These are phyloP conservation scores for Trichoderma atroviride DNA, from an alignment of 2,329 filamentous ascomycete species.

Conservation along the genomic window DNA sequence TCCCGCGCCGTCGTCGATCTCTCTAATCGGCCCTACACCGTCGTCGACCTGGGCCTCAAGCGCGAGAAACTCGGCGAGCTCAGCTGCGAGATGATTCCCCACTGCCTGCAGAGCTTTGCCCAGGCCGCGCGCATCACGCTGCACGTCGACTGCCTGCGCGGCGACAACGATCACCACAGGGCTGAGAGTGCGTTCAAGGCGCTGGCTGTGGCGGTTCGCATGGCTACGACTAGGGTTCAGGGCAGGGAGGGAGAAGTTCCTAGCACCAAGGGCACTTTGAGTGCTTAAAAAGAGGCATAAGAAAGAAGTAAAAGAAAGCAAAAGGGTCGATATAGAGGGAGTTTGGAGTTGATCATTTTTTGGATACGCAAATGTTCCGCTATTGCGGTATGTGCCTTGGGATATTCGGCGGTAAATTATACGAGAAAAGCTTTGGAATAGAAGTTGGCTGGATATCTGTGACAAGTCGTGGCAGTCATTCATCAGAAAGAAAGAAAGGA, in stretches of 20 bases:
- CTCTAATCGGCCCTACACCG: constrained; percentile 84
- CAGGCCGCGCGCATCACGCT: constrained; percentile 88
- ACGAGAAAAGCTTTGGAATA: not conserved
- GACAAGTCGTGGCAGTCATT: not conserved
- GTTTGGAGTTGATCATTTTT: constrained; percentile 18
- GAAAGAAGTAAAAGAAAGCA: constrained; percentile 19
- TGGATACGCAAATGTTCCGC: constrained; percentile 1
- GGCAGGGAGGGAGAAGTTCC: constrained; percentile 90
- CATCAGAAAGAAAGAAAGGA: not conserved
- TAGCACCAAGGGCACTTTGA: constrained; percentile 92
- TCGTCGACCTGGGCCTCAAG: constrained; percentile 80
- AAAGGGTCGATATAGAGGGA: constrained; percentile 6
- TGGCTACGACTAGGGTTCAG: constrained; percentile 72
- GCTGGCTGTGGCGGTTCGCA: constrained; percentile 79
- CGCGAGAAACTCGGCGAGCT: constrained; percentile 93
- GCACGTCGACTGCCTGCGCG: constrained; percentile 89
- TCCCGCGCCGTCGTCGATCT: constrained; percentile 93
- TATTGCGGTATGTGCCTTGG: not conserved
- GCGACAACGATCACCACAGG: constrained; percentile 92
- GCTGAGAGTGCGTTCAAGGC: constrained; percentile 98
- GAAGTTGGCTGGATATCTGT: not conserved
- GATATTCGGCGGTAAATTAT: not conserved
- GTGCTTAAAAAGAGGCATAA: constrained; percentile 47
- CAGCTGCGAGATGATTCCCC: constrained; percentile 94
- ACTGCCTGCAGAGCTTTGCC: constrained; percentile 92